Base-by-base conservation (phyloP, 106 monocot genomes). In the Alisma plantagoaquatica region DNA sequence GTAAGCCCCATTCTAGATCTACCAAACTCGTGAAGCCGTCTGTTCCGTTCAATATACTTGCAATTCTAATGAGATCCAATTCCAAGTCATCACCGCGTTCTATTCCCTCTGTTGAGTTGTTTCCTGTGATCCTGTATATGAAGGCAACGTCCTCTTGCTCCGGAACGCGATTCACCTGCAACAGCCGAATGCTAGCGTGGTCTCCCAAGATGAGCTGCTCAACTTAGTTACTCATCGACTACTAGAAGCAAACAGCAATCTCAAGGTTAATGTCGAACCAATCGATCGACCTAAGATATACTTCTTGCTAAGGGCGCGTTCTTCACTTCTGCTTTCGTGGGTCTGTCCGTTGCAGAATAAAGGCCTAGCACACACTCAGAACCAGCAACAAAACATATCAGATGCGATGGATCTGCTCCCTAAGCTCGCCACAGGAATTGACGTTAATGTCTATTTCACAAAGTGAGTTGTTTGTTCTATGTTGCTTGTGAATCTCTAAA, bases 371-470 rank as follows among this genome's bases (percentile, higher is more conserved):
- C 81, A 84, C 52, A 64, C 75, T 3, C 69, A 50, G 46, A 91
- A 91, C 49, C 84, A 81, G 55, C 72, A 73, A 53, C 80, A 75
- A 72, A 91, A 91, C 54, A 80, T 91, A 27, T 45, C 80, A 1
- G 84, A 91, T 45, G 91, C 91, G 1, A 91, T 91, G 27, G 81
- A 91, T 50, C 66, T 91, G 43, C 73, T 91, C 19, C 77, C 91
- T 31, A 67, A 73, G 5, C 84, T 91, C 25, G 75, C 80, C 4
- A 75, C 77, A 2, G 84, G 91, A 29, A 80, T 91, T 46, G 91
- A 91, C 53, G 84, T 91, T 35, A 91, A 91, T 33, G 72, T 91
- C 38, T 74, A 71, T 32, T 91, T 91, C 56, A 84, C 75, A 51
- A 91, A 84, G 91, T 91, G 43, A 48, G 70, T 58, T 14, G 12